Base-by-base conservation (phyloP, 2,329 filamentous ascomycete genomes). In the Phialophora verrucosa region DNA sequence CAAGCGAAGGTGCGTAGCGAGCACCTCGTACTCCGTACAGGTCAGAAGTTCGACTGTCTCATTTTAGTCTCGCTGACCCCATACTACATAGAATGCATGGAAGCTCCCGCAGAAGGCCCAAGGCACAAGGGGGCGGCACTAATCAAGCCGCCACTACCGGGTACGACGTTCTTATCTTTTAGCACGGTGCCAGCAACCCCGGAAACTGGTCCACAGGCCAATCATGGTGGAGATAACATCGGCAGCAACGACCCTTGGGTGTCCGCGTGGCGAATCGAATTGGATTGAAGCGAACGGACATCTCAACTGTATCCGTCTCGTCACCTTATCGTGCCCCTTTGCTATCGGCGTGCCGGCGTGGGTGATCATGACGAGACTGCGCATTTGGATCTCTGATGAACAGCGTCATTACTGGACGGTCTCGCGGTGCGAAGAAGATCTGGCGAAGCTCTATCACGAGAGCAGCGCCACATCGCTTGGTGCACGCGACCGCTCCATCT, bases 131-230 rank as follows among this genome's bases (percentile, higher is more conserved):
- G 17, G 17, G 38, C 4, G 5, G 60, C 60, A 63, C 51, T 63
- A 56, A 29, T 47, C 23, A n/a, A n/a, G n/a, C 8, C 20, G 29
- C 50, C 29, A 47, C 62, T 42, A 29, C 14, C 62, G n/a, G 54
- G 14, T 64, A 59, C 62, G 44, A 64, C 62, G 44, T 64, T 31
- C 55, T 64, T 59, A 64, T 64, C 62, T 64, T 20, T 55, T 59
- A 23, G n/a, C 20, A 51, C 23, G 10, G 27, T 27, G 55, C 7
- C 60, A 42, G 56, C 44, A 54, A 32, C 59, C 23, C 47, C 27
- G 20, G 54, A 50, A 53, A 25, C 44, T n/a, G 44, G 27, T 42
- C 17, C 25, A 42, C 17, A 11, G 44, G 44, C 57, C 49, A 61
- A 49, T 56, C 44, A 42, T 7, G 8, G 32, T 29, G 63, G 12